Evolutionary conservation across 495 filamentous ascomycete genomes (phyloP).

Genomic region (Penicillium alfredii): DNA sequence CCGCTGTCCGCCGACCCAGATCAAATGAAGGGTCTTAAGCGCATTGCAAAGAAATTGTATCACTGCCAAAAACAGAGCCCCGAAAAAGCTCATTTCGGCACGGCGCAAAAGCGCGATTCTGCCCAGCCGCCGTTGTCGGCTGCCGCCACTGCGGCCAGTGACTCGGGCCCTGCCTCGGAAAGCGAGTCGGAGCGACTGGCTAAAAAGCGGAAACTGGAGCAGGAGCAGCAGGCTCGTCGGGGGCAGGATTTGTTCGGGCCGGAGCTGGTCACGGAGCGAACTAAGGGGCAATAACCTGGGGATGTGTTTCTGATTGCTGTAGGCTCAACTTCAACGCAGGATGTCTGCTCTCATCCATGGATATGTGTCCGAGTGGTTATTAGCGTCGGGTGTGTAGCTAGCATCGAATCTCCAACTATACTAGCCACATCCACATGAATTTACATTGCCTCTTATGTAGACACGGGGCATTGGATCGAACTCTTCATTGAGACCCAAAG

Average conservation of each 20-base stretch:
- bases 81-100: conserved; percentile 41
- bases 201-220: conserved; percentile 40
- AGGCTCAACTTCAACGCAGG: too few relatives aligned
- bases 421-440: too few relatives aligned
- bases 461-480: too few relatives aligned
- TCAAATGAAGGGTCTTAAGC: conserved; percentile 48
- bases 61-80: conserved; percentile 80
- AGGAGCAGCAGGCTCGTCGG: conserved; percentile 15
- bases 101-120: conserved; percentile 41
- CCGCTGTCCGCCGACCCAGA: conserved; percentile 39
- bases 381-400: too few relatives aligned
- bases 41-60: conserved; percentile 65
- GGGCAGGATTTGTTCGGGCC: conserved; percentile 37
- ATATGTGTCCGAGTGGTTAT: too few relatives aligned
- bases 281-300: conserved; percentile 29
- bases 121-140: conserved; percentile 11
- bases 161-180: conserved; percentile 27
- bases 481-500: too few relatives aligned
- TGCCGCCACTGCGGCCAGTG: conserved; percentile 11
- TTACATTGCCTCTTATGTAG: too few relatives aligned
- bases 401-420: too few relatives aligned
- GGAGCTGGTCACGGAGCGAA: conserved; percentile 35
- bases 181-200: conserved; percentile 40
- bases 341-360: too few relatives aligned
- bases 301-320: too few relatives aligned